phyloP scores from a whole-genome alignment of 2,329 filamentous ascomycete species.

The Hymenoscyphus scutula region DNA sequence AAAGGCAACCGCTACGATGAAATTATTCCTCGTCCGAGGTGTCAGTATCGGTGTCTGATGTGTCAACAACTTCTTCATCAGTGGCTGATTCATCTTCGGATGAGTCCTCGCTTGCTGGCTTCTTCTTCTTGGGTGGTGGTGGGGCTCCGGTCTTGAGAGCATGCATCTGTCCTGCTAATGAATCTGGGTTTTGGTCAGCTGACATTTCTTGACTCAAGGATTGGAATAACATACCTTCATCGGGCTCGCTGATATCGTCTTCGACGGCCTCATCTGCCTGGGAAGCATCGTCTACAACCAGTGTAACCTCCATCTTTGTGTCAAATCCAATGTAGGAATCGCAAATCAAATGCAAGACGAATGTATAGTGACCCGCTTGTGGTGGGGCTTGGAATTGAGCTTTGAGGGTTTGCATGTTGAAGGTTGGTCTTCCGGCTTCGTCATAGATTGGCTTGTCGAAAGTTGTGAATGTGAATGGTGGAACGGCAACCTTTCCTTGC shows the following conservation, averaged over 20 bases:
- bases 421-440: conserved; percentile 80
- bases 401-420: conserved; percentile 92
- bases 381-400: conserved; percentile 95
- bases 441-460: conserved; percentile 90
- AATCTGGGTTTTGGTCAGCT: conserved; percentile 55
- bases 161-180: conserved; percentile 86
- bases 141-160: conserved; percentile 72
- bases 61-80: conserved; percentile 63
- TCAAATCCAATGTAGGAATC: conserved; percentile 96
- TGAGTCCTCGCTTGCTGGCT: conserved; percentile 54
- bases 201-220: conserved; percentile 5
- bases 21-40: conserved; percentile 42
- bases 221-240: conserved; percentile 72
- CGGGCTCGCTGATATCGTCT: conserved; percentile 95
- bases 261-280: conserved; percentile 79
- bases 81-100: conserved; percentile 80
- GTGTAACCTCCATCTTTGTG: conserved; percentile 83
- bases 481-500: conserved; percentile 93
- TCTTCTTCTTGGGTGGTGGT: conserved; percentile 54
- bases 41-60: conserved; percentile 68
- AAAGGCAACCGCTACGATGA: background rate
- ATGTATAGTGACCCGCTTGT: conserved; percentile 88
- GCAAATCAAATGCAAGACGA: conserved; percentile 89
- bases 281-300: conserved; percentile 84
- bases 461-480: conserved; percentile 89